These are phyloP conservation scores for Chlorella sorokiniana DNA, from an alignment of 139 green algal species.

Conservation along the genomic window DNA sequence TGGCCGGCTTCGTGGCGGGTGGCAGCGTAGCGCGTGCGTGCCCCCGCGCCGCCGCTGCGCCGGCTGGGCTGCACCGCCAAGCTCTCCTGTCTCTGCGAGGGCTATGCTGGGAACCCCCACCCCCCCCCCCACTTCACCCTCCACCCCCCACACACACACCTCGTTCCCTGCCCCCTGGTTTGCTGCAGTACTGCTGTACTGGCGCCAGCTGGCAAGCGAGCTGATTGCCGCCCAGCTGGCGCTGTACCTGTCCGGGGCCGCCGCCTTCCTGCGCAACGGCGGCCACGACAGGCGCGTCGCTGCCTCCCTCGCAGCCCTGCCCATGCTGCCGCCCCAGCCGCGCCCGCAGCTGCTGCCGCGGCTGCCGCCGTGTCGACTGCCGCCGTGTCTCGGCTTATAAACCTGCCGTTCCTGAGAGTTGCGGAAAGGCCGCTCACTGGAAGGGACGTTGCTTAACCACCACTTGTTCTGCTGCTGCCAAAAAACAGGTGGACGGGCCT, in stretches of 20 bases:
- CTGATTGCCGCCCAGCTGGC: conserved; percentile 60
- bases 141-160: neutral
- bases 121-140: no score
- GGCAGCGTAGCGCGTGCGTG: conserved; percentile 28
- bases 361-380: neutral
- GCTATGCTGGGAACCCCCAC: no score
- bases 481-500: conserved; percentile 42
- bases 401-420: no score
- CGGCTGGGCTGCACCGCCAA: no score
- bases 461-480: neutral
- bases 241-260: conserved; percentile 69
- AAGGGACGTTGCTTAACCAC: neutral
- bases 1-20: conserved; percentile 61
- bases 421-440: no score
- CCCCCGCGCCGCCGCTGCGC: no score
- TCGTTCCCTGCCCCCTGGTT: neutral
- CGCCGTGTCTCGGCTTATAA: no score
- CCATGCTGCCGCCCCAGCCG: neutral
- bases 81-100: no score
- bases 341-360: neutral
- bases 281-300: conserved; percentile 47
- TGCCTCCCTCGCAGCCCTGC: neutral
- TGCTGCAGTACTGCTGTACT: conserved; percentile 54
- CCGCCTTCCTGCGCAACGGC: conserved; percentile 72
- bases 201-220: conserved; percentile 55